These are phyloP conservation scores for Ambrosia hybrid DNA, from an alignment of 140 eudicot genomes.

Conservation along the genomic window DNA sequence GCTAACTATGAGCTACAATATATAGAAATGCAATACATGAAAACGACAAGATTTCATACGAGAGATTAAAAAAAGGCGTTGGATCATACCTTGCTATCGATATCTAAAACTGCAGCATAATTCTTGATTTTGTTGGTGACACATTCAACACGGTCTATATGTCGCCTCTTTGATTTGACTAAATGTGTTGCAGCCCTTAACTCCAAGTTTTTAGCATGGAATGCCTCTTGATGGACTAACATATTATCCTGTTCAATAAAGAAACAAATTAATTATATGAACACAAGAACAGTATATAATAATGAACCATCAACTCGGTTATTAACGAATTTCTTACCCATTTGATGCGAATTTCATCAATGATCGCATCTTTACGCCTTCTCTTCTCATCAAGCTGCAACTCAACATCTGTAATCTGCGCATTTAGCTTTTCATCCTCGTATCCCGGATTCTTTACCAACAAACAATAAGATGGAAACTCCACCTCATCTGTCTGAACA, in stretches of 20 bases:
- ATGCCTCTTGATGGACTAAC: conserved; percentile 23
- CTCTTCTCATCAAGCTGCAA: conserved; percentile 54
- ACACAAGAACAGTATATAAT: not conserved
- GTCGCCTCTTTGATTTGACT: conserved; percentile 42
- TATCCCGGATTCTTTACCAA: conserved; percentile 49
- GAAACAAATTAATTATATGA: conserved; percentile 13
- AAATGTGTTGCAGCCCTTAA: conserved; percentile 40
- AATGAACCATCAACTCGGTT: conserved; percentile 9
- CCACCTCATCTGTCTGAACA: not conserved
- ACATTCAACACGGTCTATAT: conserved; percentile 48
- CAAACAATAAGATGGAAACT: conserved; percentile 38
- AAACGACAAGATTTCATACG: not conserved
- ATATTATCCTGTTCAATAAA: conserved; percentile 43
- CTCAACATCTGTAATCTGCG: conserved; percentile 48
- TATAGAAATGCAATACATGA: not conserved
- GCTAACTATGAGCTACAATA: conserved; percentile 2
- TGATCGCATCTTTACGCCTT: conserved; percentile 42
- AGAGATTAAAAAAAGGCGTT: too few species aligned
- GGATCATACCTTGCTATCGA: conserved; percentile 47
- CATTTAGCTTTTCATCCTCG: conserved; percentile 54
- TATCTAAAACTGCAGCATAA: conserved; percentile 50
- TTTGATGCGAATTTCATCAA: conserved; percentile 29
- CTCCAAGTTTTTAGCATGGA: conserved; percentile 45
- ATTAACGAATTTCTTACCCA: conserved; percentile 33
- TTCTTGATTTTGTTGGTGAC: conserved; percentile 50